Evolutionary conservation across 176 grass and related monocot species (phyloP).

Genomic region (Phoenix dactylifera): DNA sequence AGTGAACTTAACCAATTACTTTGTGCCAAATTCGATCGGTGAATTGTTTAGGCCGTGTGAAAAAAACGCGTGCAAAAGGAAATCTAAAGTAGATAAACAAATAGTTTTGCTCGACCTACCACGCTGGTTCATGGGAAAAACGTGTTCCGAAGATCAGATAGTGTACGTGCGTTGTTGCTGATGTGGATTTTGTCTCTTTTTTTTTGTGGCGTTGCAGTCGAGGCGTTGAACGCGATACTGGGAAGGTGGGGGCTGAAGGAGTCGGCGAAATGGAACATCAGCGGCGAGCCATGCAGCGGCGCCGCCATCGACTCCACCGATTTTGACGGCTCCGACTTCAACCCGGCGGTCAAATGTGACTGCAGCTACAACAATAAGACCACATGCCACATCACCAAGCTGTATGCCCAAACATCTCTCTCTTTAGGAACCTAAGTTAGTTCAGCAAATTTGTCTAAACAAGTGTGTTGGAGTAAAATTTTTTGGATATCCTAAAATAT

Average conservation of each 20-base stretch:
- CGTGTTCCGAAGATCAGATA: not conserved
- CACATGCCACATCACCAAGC: conserved; percentile 55
- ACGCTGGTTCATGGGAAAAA: not conserved
- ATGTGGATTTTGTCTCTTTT: not conserved
- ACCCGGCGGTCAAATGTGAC: conserved; percentile 53
- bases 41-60: no score
- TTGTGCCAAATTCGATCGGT: no score
- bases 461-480: no score
- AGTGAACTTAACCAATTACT: no score
- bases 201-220: conserved; percentile 20
- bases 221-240: conserved; percentile 57
- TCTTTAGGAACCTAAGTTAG: not conserved
- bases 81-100: no score
- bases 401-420: conserved; percentile 23
- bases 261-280: conserved; percentile 64
- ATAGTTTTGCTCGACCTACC: no score
- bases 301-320: conserved; percentile 28
- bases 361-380: conserved; percentile 37
- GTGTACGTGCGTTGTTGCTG: not conserved
- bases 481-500: no score
- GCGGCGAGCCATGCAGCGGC: conserved; percentile 81
- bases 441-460: not conserved
- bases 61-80: no score
- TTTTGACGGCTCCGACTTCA: not conserved
- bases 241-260: conserved; percentile 33